Evolutionary conservation across 2,329 filamentous ascomycete species (phyloP).

Genomic region (Torrubiella hemipterigena): DNA sequence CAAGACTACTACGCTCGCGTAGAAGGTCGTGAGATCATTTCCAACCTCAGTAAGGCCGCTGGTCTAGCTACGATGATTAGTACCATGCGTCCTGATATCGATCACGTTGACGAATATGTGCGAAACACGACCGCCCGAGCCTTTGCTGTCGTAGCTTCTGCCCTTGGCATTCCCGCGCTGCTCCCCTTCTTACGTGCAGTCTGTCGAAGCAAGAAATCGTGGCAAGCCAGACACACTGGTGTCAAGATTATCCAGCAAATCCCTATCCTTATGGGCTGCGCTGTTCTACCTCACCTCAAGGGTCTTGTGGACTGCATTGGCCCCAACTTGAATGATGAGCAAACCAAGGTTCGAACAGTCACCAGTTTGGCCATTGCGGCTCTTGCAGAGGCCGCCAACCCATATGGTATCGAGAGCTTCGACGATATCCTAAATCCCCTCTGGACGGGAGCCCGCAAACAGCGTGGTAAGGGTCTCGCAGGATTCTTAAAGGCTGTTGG

Average conservation of each 20-base stretch:
- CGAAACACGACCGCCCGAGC: constrained; percentile 94
- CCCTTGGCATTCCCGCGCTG: constrained; percentile 87
- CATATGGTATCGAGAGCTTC: constrained; percentile 98
- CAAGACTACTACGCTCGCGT: constrained; percentile 99
- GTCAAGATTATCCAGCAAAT: constrained; percentile 99
- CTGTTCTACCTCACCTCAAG: constrained; percentile 88
- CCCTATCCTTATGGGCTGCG: constrained; percentile 96
- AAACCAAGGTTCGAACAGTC: constrained; percentile 94
- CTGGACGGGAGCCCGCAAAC: constrained; percentile 92
- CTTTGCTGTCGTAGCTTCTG: constrained; percentile 93
- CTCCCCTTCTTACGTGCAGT: constrained; percentile 92
- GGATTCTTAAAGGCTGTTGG: constrained; percentile 96
- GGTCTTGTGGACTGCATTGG: constrained; percentile 93
- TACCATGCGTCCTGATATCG: constrained; percentile 97
- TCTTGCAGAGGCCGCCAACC: constrained; percentile 88
- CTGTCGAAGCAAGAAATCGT: constrained; percentile 96
- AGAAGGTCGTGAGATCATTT: constrained; percentile 97
- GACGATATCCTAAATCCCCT: constrained; percentile 95
- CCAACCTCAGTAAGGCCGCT: constrained; percentile 91
- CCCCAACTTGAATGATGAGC: constrained; percentile 91
- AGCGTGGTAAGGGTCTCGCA: constrained; percentile 89
- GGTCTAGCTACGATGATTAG: constrained; percentile 98
- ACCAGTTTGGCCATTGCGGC: constrained; percentile 92
- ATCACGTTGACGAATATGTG: constrained; percentile 96
- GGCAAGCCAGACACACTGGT: constrained; percentile 94